Conservation (phyloP, 495 filamentous ascomycete genomes). For the Trichoderma reesei region DNA sequence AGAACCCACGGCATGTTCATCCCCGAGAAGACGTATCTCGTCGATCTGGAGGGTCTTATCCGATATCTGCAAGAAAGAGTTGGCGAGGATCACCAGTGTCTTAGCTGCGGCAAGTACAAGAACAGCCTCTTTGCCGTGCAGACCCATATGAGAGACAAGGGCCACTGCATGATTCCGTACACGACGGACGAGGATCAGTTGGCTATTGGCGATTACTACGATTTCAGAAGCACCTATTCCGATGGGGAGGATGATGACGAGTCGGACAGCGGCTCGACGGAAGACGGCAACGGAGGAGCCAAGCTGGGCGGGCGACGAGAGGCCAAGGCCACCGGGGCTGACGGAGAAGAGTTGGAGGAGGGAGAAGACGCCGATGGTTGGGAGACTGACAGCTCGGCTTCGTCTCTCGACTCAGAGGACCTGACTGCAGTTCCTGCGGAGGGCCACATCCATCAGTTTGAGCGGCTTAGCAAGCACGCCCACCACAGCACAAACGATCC, state of each 20-base stretch:
- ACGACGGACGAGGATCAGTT: slow-evolving; percentile 82
- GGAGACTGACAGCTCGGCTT: slow-evolving; percentile 86
- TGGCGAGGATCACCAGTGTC: slow-evolving; percentile 59
- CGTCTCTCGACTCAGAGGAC: slow-evolving; percentile 70
- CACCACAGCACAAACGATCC: slow-evolving; percentile 57
- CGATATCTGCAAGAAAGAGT: slow-evolving; percentile 63
- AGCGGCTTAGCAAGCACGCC: slow-evolving; percentile 49
- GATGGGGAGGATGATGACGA: slow-evolving; percentile 58
- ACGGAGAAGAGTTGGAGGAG: slow-evolving; percentile 28
- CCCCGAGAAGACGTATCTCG: slow-evolving; percentile 73
- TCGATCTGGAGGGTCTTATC: slow-evolving; percentile 72
- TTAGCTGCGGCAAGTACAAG: slow-evolving; percentile 74
- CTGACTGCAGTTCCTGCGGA: slow-evolving; percentile 63
- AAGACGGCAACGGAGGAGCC: slow-evolving; percentile 44
- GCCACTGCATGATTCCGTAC: slow-evolving; percentile 94
- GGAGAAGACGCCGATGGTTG: slow-evolving; percentile 40
- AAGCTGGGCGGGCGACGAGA: slow-evolving; percentile 45
- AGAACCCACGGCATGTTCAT: slow-evolving; percentile 94
- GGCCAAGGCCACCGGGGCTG: slow-evolving; percentile 35
- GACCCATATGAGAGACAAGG: slow-evolving; percentile 94
- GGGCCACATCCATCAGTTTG: slow-evolving; percentile 48
- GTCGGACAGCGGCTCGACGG: slow-evolving; percentile 35
- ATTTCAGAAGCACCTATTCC: slow-evolving; percentile 90
- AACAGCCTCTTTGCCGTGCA: slow-evolving; percentile 65
- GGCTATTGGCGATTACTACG: slow-evolving; percentile 95